Base-by-base conservation (phyloP, 1,139 yeast species). In the Candida smagusa region DNA sequence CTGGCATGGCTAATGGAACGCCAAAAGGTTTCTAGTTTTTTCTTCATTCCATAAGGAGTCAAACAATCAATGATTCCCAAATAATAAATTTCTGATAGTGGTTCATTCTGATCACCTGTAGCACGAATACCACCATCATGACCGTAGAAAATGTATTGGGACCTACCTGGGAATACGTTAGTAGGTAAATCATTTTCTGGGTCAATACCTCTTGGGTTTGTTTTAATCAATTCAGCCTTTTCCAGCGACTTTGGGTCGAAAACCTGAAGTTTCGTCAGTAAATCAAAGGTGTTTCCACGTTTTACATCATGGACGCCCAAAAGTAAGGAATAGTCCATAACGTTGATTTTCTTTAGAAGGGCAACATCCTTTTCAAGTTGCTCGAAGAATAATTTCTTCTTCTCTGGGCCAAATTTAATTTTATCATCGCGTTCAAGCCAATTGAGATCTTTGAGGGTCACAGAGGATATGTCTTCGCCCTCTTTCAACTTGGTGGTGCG, bases 1-100 rank as follows among this genome's bases (percentile, higher is more conserved):
- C 90, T 68, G 25, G 80, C 74, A 54, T 88, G 88, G 28, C 78
- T 75, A 28, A 94, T 52, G 7, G 86, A 72, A 58, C 96, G 74
- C 81, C 90, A 85, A 48, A 87, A 78, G 0, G 98, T 92, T 57
- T 94, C 99, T 33, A 89, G 58, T 44, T 77, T 74, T 57, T 94
- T 94, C 49, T 79, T 64, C 21, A 83, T 60, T 1, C 89, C 84
- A 56, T 94, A 94, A 43, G 83, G 79, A 0, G 98, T 94, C 47
- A 94, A 68, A 61, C 96, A 90, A 57, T 94, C 99, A 52, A 94
- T 94, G 33, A 94, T 82, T 9, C 98, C 98, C 50, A 94, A 65
- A 54, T 90, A 94, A 61, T 94, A 94, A 9, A 94, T 79, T 42
- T 84, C 79, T 22, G 77, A 71, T 33, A 79, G 58, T 22, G 89